These are phyloP conservation scores for Diaporthe vaccinii DNA, from an alignment of 2,329 filamentous ascomycete genomes.

Conservation along the genomic window DNA sequence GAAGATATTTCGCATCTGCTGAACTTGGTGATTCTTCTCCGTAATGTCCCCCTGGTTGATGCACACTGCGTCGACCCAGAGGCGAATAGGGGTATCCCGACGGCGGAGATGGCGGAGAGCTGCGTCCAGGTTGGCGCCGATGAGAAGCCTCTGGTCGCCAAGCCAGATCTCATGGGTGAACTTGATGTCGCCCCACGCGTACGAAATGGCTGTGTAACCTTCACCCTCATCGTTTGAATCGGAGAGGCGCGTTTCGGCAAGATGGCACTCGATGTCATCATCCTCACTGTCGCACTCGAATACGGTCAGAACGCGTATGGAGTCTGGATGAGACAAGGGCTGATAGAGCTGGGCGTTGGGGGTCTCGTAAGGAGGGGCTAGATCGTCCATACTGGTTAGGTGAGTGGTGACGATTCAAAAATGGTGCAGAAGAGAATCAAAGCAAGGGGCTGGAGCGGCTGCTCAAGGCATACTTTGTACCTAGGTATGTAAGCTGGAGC, in stretches of 20 bases:
- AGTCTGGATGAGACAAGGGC: background rate
- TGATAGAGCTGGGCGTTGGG: background rate
- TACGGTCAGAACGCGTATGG: background rate
- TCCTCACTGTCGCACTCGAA: background rate
- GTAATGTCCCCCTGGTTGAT: background rate
- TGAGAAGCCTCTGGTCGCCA: background rate
- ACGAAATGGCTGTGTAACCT: background rate
- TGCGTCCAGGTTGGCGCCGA: slow-evolving; percentile 12
- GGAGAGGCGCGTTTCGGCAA: background rate
- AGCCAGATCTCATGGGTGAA: slow-evolving; percentile 11
- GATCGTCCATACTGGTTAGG: background rate
- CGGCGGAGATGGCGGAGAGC: slow-evolving; percentile 24
- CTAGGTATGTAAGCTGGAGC: too few relatives aligned
- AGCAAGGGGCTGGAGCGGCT: background rate
- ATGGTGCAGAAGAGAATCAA: background rate
- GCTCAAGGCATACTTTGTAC: background rate
- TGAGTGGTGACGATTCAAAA: background rate
- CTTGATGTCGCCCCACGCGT: background rate
- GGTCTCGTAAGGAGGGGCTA: background rate
- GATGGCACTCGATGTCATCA: background rate
- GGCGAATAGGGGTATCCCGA: background rate
- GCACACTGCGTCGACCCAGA: slow-evolving; percentile 30
- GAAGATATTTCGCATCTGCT: slow-evolving; percentile 14
- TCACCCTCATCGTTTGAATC: rapidly evolving
- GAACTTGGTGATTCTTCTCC: slow-evolving; percentile 12